A percentile compares a stretch with the other conserved stretches of the same genome.
phyloP scores from a whole-genome alignment of 768 basidiomycete species.

The Coprinopsis sp. region DNA sequence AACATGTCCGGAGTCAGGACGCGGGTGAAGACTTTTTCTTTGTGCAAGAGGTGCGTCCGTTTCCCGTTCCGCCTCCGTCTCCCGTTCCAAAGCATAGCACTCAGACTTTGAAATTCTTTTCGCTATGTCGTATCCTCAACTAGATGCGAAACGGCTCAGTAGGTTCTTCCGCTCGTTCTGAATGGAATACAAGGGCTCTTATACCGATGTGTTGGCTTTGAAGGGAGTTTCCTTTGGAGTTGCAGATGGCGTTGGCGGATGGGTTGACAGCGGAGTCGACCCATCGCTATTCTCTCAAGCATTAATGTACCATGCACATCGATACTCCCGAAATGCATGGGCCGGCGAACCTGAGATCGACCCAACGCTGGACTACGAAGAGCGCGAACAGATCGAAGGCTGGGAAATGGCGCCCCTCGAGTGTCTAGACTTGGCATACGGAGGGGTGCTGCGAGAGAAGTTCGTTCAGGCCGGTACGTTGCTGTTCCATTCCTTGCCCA shows the following conservation, averaged over 20 bases:
- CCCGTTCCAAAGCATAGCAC: neutral
- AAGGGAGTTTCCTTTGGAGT: constrained; percentile 80
- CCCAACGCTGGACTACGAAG: constrained; percentile 69
- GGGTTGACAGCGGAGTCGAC: constrained; percentile 80
- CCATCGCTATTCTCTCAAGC: constrained; percentile 89
- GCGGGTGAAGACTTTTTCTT: constrained; percentile 51
- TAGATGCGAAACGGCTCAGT: constrained; percentile 81
- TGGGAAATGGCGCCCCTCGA: constrained; percentile 71
- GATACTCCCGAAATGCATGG: constrained; percentile 70
- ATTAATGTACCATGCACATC: constrained; percentile 82
- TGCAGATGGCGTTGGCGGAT: constrained; percentile 92
- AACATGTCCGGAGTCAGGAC: constrained; percentile 31
- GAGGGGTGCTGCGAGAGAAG: constrained; percentile 64
- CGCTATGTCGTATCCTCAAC: neutral
- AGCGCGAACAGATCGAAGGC: constrained; percentile 62
- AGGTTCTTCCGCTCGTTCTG: constrained; percentile 35
- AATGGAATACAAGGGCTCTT: constrained; percentile 6
- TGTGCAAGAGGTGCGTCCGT: constrained; percentile 58
- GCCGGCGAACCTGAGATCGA: constrained; percentile 81
- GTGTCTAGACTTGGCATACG: constrained; percentile 69
- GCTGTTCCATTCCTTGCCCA: constrained; percentile 16
- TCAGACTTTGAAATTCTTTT: neutral
- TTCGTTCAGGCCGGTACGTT: constrained; percentile 60
- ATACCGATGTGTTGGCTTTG: constrained; percentile 20
- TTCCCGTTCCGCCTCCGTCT: neutral